Base-by-base conservation (phyloP, 768 basidiomycete genomes). In the Lactarius hatsudake region DNA sequence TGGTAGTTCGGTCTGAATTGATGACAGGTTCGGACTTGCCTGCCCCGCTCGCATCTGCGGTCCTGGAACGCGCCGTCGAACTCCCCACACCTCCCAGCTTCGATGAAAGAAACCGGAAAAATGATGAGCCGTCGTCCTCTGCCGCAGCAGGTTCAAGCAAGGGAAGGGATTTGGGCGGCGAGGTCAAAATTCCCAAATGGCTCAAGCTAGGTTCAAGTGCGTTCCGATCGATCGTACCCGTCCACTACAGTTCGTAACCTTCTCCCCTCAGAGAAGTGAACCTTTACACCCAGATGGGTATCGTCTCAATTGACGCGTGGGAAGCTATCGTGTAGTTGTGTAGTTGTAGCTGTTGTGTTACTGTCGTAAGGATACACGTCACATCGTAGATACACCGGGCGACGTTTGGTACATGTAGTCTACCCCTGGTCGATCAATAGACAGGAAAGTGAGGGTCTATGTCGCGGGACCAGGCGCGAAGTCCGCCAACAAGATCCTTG, bases 361-460 rank as follows among this genome's bases (percentile, higher is more conserved):
- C 28, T 30, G 62, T 38, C 36, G 3, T 67, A 59, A 58, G 51
- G 38, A 62, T 55, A 55, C 58, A 36, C 23, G 32, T 64, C 53
- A 56, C 56, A 43, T 59, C 48, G 36, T 68, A 63, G 67, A 68
- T 53, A 62, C 59, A 56, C 53, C 42, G 15, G 42, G 28, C 23
- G 18, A 60, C 32, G 38, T 60, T 42, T 60, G 62, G 55, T 43
- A 62, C 61, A 68, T 59, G 61, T 67, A 69, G 54, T 62, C 45
- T 42, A 45, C 56, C 54, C 53, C 55, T 15, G n/a, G 58, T 56
- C 18, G 62, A 61, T 72, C 70, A 96, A 75, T 97, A 97, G 17
- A 92, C 75, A 34, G 95, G 95, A 74, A 98, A 96, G 26, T 73
- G 73, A 34, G 81, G 78, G 76, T 98, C 91, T 10, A 96, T 85